Evolutionary conservation across 768 basidiomycete genomes (phyloP).

Genomic region (Porpolomopsis calyptriformis): DNA sequence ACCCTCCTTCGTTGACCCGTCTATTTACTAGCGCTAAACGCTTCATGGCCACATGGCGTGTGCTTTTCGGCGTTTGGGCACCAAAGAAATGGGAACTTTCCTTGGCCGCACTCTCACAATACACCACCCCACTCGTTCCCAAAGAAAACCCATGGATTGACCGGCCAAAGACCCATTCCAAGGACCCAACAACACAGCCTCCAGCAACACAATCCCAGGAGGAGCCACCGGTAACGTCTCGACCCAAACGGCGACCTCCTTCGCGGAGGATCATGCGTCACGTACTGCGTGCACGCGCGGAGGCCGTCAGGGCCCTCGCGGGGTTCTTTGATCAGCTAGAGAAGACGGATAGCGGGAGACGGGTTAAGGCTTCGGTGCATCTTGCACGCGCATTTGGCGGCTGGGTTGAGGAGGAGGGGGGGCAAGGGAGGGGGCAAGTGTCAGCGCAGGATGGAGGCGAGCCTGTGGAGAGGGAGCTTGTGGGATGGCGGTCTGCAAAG

Average conservation of each 20-base stretch:
- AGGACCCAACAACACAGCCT: conserved; percentile 7
- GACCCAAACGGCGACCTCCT: conserved; percentile 43
- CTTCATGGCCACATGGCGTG: conserved; percentile 86
- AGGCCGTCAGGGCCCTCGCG: conserved; percentile 70
- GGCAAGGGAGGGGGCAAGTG: conserved; percentile 16
- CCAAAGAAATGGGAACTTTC: conserved; percentile 79
- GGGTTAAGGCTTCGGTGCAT: conserved; percentile 35
- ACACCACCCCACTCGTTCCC: conserved; percentile 55
- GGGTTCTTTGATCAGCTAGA: conserved; percentile 60
- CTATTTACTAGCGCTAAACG: conserved; percentile 65
- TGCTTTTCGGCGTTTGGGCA: conserved; percentile 91
- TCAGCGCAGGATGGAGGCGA: conserved; percentile 15
- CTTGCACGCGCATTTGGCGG: conserved; percentile 42
- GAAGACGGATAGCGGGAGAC: conserved; percentile 25
- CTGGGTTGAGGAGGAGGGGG: conserved; percentile 27
- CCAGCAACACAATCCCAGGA: conserved; percentile 14
- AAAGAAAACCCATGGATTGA: conserved; percentile 67
- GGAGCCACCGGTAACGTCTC: conserved; percentile 33
- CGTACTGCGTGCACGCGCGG: conserved; percentile 75
- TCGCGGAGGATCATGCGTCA: conserved; percentile 81
- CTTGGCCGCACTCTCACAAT: conserved; percentile 58
- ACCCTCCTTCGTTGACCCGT: conserved; percentile 4
- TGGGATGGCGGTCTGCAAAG: conserved; percentile 52
- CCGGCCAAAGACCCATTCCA: conserved; percentile 25
- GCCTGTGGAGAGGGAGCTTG: conserved; percentile 12